A percentile compares a stretch with the other conserved stretches of the same genome.
These are phyloP conservation scores for Rickenella mellea DNA, from an alignment of 768 basidiomycete genomes.

Conservation along the genomic window DNA sequence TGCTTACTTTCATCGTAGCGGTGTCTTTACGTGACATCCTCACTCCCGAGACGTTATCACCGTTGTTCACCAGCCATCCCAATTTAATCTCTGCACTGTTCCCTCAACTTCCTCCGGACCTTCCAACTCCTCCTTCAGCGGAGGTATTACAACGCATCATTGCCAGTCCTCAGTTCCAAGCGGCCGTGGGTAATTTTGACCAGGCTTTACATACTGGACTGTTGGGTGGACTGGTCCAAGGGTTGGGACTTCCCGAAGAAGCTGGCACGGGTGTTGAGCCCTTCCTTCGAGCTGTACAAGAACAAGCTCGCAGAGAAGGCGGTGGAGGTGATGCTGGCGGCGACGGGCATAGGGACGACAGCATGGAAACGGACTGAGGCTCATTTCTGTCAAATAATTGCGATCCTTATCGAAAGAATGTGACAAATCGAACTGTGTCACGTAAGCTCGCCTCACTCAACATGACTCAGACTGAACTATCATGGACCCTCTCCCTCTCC, in stretches of 20 bases:
- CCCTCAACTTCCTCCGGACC: slow-evolving; percentile 75
- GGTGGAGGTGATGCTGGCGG: slow-evolving; percentile 17
- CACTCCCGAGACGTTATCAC: slow-evolving; percentile 60
- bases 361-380: slow-evolving; percentile 78
- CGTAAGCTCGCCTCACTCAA: no score
- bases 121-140: slow-evolving; percentile 56
- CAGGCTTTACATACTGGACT: slow-evolving; percentile 78
- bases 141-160: slow-evolving; percentile 70
- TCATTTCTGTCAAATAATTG: no score
- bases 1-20: slow-evolving; percentile 26
- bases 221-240: slow-evolving; percentile 62
- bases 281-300: slow-evolving; percentile 73
- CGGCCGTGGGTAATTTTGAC: slow-evolving; percentile 72
- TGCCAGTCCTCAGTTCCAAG: slow-evolving; percentile 75
- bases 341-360: slow-evolving; percentile 25
- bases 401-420: no score
- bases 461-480: no score
- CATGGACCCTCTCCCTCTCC: no score
- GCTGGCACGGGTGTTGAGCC: slow-evolving; percentile 71
- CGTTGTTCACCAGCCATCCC: slow-evolving; percentile 63
- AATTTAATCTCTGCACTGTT: slow-evolving; percentile 61
- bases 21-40: slow-evolving; percentile 67
- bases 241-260: slow-evolving; percentile 76
- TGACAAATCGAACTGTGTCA: no score
- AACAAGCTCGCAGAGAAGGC: slow-evolving; percentile 53